Percentiles rank a stretch among this genome's conserved stretches.
phyloP scores from a whole-genome alignment of 257 asterid genomes.

The Oldenlandia corymbosa region DNA sequence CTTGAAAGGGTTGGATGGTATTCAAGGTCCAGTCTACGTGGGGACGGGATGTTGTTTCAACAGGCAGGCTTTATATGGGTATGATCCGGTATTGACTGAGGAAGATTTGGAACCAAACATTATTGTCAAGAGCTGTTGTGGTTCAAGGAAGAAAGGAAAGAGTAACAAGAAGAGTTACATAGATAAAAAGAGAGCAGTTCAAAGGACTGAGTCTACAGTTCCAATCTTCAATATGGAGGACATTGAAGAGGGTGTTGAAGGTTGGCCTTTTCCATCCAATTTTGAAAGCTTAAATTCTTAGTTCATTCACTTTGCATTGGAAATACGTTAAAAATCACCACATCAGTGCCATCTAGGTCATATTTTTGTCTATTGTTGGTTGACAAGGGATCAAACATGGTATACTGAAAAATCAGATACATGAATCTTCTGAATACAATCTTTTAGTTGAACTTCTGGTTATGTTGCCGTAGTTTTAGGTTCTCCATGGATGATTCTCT shows the following conservation, averaged over 20 bases:
- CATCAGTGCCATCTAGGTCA: too few relatives aligned
- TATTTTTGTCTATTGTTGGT: background rate
- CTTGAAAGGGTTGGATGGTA: slow-evolving; percentile 89
- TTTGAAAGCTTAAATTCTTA: too few relatives aligned
- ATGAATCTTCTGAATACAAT: too few relatives aligned
- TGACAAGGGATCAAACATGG: too few relatives aligned
- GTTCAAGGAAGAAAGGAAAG: slow-evolving; percentile 62
- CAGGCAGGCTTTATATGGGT: slow-evolving; percentile 82
- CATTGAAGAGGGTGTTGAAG: slow-evolving; percentile 87
- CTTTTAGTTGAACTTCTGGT: too few relatives aligned
- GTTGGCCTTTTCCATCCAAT: too few relatives aligned
- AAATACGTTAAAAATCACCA: too few relatives aligned
- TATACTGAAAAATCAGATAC: too few relatives aligned
- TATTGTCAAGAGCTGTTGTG: slow-evolving; percentile 71
- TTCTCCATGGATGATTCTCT: too few relatives aligned
- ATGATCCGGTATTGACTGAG: slow-evolving; percentile 76
- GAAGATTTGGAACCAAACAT: slow-evolving; percentile 77
- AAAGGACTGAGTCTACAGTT: slow-evolving; percentile 76
- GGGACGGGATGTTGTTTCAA: slow-evolving; percentile 96
- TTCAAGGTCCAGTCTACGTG: slow-evolving; percentile 92
- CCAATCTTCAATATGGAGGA: slow-evolving; percentile 80
- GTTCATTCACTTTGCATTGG: too few relatives aligned
- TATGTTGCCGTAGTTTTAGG: too few relatives aligned
- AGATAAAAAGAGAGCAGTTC: slow-evolving; percentile 63
- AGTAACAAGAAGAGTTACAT: slow-evolving; percentile 57